A percentile compares a stretch with the other conserved stretches of the same genome.
Evolutionary conservation across 2,329 filamentous ascomycete species (phyloP).

Genomic region (Aspergillus alliaceus): DNA sequence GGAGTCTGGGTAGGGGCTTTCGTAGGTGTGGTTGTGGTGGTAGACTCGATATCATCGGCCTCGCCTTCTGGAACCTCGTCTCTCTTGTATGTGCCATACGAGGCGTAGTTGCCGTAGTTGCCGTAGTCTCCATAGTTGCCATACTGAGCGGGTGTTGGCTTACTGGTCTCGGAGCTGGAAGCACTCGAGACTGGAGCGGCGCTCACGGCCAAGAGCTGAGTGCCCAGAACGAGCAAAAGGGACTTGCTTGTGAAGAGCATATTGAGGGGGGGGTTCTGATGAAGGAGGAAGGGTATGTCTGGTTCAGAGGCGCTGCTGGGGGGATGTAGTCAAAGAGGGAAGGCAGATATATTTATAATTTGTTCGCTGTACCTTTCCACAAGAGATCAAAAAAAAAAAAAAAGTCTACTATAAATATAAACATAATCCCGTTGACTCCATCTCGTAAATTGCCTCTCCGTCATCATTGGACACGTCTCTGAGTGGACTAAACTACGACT

Average conservation of each 20-base stretch:
- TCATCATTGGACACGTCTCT: slow-evolving; percentile 4
- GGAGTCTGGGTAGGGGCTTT: neutral
- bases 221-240: slow-evolving; percentile 11
- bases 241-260: slow-evolving; percentile 6
- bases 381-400: too few relatives aligned
- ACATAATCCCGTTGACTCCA: neutral
- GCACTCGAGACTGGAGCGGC: slow-evolving; percentile 7
- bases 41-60: neutral
- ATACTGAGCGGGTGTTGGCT: slow-evolving; percentile 7
- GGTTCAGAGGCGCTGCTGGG: neutral
- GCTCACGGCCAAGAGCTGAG: slow-evolving; percentile 10
- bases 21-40: neutral
- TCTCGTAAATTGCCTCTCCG: neutral
- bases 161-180: neutral
- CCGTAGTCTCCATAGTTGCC: slow-evolving; percentile 12
- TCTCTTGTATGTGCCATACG: neutral
- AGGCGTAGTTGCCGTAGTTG: slow-evolving; percentile 12
- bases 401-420: neutral
- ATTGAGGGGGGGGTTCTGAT: neutral
- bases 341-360: neutral
- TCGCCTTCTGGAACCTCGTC: neutral
- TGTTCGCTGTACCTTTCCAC: too few relatives aligned
- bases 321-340: neutral
- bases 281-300: neutral
- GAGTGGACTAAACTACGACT: neutral